Percentiles rank a stretch among this genome's conserved stretches.
Evolutionary conservation across 1,139 yeast genomes (phyloP).

Genomic region (Saccharomyces hybrid): DNA sequence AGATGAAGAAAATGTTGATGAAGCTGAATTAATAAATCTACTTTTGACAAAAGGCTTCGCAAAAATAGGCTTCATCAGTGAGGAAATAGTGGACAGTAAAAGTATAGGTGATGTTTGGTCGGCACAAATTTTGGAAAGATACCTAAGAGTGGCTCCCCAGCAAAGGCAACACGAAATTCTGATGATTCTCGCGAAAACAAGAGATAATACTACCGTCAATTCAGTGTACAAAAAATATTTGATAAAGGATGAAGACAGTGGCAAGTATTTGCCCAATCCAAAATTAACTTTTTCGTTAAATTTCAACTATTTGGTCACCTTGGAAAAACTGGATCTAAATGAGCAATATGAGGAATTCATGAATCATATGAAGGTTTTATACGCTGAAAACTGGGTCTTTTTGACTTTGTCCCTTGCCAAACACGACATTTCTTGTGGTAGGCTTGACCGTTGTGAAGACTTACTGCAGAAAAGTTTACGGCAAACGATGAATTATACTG

Average conservation of each 20-base stretch:
- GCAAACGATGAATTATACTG: constrained; percentile 45
- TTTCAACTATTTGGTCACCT: constrained; percentile 41
- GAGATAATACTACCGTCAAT: constrained; percentile 19
- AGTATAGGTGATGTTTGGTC: constrained; percentile 20
- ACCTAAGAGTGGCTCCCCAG: constrained; percentile 9
- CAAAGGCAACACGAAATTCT: constrained; percentile 16
- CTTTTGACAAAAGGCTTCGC: not conserved
- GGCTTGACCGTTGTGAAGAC: constrained; percentile 40
- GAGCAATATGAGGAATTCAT: constrained; percentile 34
- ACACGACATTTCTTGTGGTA: constrained; percentile 37
- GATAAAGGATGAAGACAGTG: constrained; percentile 29
- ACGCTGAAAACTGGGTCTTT: constrained; percentile 54
- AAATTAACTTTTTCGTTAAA: constrained; percentile 38
- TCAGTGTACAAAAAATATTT: constrained; percentile 27
- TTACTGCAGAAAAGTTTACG: constrained; percentile 28
- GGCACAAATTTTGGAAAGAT: constrained; percentile 27
- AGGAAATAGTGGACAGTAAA: not conserved
- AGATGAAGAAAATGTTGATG: constrained; percentile 25
- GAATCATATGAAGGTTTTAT: constrained; percentile 37
- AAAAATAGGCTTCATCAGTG: not conserved
- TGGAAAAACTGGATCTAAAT: constrained; percentile 28
- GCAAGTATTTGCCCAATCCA: constrained; percentile 31
- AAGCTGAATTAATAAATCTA: not conserved
- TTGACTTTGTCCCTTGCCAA: constrained; percentile 46
- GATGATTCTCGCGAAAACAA: constrained; percentile 27